A percentile compares a stretch with the other conserved stretches of the same genome.
These are phyloP conservation scores for Kluyveromyces dobzhanskii DNA, from an alignment of 805 yeast species.

Conservation along the genomic window DNA sequence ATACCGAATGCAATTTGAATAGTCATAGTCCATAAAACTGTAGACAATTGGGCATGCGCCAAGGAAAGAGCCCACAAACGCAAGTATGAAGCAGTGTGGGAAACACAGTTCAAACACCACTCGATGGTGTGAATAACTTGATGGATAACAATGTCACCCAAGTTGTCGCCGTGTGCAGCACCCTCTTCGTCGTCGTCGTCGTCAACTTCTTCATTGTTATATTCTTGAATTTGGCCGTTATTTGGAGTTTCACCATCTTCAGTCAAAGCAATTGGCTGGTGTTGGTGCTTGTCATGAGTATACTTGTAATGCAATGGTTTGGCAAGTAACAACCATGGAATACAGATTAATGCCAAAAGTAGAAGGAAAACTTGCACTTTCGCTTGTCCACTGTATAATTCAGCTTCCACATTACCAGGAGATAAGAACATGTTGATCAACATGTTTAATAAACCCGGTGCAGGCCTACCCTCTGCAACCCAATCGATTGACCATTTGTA, in stretches of 20 bases:
- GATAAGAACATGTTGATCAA: conserved; percentile 67
- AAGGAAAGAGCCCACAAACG: conserved; percentile 73
- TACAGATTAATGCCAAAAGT: conserved; percentile 53
- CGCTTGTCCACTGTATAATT: conserved; percentile 57
- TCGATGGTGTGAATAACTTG: conserved; percentile 78
- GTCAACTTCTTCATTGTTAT: conserved; percentile 7
- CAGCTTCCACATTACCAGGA: conserved; percentile 63
- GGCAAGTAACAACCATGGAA: conserved; percentile 63
- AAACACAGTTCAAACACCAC: conserved; percentile 70
- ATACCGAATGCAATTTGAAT: conserved; percentile 51
- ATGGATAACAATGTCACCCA: conserved; percentile 68
- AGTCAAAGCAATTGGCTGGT: conserved; percentile 11
- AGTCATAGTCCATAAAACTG: conserved; percentile 73
- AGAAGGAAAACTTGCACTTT: conserved; percentile 50
- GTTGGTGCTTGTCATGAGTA: conserved; percentile 28
- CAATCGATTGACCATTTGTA: conserved; percentile 73
- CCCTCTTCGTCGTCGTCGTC: conserved; percentile 36
- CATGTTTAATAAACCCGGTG: conserved; percentile 70
- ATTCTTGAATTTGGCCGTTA: conserved; percentile 14
- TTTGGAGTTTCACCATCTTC: conserved; percentile 8
- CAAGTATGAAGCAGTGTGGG: conserved; percentile 72
- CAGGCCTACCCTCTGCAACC: conserved; percentile 51
- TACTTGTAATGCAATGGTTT: conserved; percentile 49
- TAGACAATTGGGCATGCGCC: conserved; percentile 72
- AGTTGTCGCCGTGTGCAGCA: conserved; percentile 36